phyloP scores from a whole-genome alignment of 306 rosid genomes.

The Prunus padus region DNA sequence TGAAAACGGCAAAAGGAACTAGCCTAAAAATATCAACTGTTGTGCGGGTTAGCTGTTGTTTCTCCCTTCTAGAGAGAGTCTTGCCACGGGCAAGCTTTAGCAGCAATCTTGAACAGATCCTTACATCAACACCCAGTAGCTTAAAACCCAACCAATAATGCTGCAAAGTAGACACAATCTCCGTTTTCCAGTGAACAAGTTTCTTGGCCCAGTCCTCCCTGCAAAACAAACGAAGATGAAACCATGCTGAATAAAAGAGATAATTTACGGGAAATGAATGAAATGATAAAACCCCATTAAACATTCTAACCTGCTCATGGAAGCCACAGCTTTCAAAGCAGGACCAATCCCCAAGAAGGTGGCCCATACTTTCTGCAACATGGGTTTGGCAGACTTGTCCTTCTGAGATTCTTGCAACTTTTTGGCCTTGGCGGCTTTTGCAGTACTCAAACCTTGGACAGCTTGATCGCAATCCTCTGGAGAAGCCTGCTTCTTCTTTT shows the following conservation, averaged over 20 bases:
- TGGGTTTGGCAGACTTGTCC: constrained; percentile 33
- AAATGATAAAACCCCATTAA: neutral
- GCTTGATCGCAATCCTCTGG: constrained; percentile 97
- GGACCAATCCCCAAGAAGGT: constrained; percentile 74
- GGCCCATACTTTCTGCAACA: constrained; percentile 56
- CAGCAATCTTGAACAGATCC: constrained; percentile 77
- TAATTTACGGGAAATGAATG: neutral
- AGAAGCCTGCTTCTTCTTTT: constrained; percentile 74
- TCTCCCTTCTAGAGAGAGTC: constrained; percentile 91
- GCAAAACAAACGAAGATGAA: constrained; percentile 19
- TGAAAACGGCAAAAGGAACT: constrained; percentile 83
- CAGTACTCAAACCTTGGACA: constrained; percentile 74
- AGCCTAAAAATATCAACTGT: constrained; percentile 91
- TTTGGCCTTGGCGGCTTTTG: constrained; percentile 87
- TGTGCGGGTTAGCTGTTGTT: constrained; percentile 87
- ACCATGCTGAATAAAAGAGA: neutral
- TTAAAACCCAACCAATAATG: constrained; percentile 95
- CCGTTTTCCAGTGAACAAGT: constrained; percentile 76
- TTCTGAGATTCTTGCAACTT: constrained; percentile 57
- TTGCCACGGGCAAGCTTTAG: constrained; percentile 88
- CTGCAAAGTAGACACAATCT: constrained; percentile 65
- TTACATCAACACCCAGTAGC: constrained; percentile 79
- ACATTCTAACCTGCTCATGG: constrained; percentile 76
- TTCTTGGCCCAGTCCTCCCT: constrained; percentile 97
- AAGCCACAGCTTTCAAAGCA: constrained; percentile 67